Evolutionary conservation across 306 rosid genomes (phyloP).

Genomic region (Benincasa hispida): DNA sequence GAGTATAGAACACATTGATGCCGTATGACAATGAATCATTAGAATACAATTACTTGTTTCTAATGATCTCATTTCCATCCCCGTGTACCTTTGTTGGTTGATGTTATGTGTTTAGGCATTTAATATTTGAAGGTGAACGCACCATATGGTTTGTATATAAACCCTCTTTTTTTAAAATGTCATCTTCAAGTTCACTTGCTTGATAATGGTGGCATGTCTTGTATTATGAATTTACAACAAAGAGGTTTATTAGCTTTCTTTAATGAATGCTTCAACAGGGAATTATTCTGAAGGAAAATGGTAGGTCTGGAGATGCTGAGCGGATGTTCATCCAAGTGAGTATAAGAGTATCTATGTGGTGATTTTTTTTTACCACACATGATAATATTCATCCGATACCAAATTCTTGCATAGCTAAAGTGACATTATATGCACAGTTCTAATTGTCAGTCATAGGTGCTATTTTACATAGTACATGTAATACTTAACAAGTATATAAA

Average conservation of each 20-base stretch:
- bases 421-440: background rate
- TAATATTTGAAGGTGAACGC: background rate
- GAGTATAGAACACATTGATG: background rate
- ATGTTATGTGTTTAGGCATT: background rate
- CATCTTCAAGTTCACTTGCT: background rate
- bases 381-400: background rate
- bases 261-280: conserved; percentile 40
- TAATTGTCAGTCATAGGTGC: background rate
- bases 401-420: background rate
- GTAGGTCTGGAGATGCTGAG: conserved; percentile 78
- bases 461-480: background rate
- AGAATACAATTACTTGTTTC: background rate
- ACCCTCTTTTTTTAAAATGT: background rate
- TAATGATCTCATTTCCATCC: background rate
- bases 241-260: background rate
- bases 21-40: background rate
- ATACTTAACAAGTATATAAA: background rate
- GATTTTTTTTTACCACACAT: background rate
- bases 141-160: background rate
- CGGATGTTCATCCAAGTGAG: conserved; percentile 94
- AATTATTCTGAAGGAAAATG: conserved; percentile 73
- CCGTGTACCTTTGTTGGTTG: background rate
- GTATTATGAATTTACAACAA: background rate
- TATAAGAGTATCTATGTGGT: conserved; percentile 12
- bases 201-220: background rate